Base-by-base conservation (phyloP, 805 yeast genomes). In the Yarrowia keelungensis region DNA sequence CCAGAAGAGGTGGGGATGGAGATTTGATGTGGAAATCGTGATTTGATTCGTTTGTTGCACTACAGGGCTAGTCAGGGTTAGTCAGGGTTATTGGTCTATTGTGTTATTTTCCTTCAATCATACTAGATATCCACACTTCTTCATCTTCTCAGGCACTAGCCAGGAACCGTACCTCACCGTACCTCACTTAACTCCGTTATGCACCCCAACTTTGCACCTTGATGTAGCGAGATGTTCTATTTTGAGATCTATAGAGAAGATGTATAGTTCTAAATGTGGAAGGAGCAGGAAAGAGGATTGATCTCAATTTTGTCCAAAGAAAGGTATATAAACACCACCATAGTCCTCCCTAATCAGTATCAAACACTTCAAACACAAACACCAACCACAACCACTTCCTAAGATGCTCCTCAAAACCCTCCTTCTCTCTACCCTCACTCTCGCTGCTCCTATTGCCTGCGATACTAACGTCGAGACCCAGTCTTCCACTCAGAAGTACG, bases 341-440 rank as follows among this genome's bases (percentile, higher is more conserved):
- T 38, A 41, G 12, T 7, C 43, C 11, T 16, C 46, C n/a, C n/a
- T 8, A 2, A n/a, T 43, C 36, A 9, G 35, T 22, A 46, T 46
- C 50, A 46, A 46, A 22, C 50, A 46, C 32, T 19, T n/a, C n/a
- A n/a, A n/a, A n/a, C n/a, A n/a, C n/a, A n/a, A n/a, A n/a, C n/a
- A n/a, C n/a, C n/a, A n/a, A n/a, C n/a, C n/a, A n/a, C n/a, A n/a
- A 16, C 26, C 26, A 45, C 39, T 38, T 38, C 39, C 35, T 22
- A 45, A 14, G 11, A 47, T 47, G 51, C 51, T 47, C 16, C 15
- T 47, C 51, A 47, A 47, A 5, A 47, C 51, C 8, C 36, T 47
- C 8, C 36, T 47, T n/a, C 3, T 26, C 51, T 26, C 51, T 22
- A 35, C 50, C n/a, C 26, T 36, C 14, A 36, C 51, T 26, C 51